Percentiles rank a stretch among this genome's conserved stretches.
Conservation (phyloP, 306 rosid species). For the Dryas octopetala region DNA sequence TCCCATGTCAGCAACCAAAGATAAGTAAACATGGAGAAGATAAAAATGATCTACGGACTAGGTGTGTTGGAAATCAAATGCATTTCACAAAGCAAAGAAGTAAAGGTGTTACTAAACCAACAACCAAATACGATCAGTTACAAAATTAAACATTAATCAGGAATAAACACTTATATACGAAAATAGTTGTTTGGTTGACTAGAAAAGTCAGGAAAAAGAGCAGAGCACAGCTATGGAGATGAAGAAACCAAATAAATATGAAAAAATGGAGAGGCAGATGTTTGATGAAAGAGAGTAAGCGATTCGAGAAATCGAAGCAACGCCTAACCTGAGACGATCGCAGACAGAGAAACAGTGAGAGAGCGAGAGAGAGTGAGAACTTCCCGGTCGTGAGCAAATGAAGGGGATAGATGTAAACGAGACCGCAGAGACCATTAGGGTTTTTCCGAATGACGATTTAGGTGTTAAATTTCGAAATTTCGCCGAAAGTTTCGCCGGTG, state of each 20-base stretch:
- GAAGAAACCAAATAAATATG: too few species aligned
- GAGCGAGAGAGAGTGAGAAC: constrained; percentile 9
- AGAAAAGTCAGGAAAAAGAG: constrained; percentile 7
- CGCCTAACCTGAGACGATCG: constrained; percentile 42
- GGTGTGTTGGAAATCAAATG: neutral
- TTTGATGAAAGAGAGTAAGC: too few species aligned
- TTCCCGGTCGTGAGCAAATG: neutral
- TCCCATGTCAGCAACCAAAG: neutral
- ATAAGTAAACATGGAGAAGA: neutral
- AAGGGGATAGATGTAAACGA: neutral
- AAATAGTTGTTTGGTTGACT: neutral
- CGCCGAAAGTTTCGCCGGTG: too few species aligned
- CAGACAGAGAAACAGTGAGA: constrained; percentile 1
- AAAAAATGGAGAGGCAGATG: too few species aligned
- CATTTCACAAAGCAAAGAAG: neutral
- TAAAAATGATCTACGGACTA: neutral
- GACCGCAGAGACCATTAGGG: neutral
- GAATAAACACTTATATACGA: too few species aligned
- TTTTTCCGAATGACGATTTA: constrained; percentile 9
- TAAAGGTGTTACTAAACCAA: neutral
- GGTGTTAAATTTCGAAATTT: too few species aligned
- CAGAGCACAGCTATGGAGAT: neutral
- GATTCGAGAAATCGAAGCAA: neutral
- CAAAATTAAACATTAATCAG: neutral
- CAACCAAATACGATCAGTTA: neutral